Conservation (phyloP, 208 protist species). For the Leishmania amazonensis region DNA sequence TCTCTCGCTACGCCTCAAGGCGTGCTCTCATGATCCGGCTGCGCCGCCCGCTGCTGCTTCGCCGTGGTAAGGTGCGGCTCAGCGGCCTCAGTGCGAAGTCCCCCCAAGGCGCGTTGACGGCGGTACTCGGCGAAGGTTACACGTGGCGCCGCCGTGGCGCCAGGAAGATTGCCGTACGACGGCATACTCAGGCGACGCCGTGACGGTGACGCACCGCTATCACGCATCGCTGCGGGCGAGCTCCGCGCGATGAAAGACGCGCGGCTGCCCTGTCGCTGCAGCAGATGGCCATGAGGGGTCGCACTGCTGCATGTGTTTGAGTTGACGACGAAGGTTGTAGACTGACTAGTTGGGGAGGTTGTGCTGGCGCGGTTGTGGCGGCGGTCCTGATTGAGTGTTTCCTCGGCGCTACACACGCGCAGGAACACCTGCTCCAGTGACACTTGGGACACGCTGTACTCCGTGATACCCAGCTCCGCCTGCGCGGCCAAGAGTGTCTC, state of each 20-base stretch:
- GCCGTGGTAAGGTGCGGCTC: constrained; percentile 7
- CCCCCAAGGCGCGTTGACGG: constrained; percentile 26
- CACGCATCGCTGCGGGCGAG: not conserved
- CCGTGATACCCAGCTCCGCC: constrained; percentile 48
- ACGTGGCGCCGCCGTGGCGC: constrained; percentile 6
- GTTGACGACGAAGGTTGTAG: not conserved
- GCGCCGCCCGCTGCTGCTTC: constrained; percentile 11
- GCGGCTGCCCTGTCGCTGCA: not conserved
- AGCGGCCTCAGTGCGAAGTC: constrained; percentile 15
- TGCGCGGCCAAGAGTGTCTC: constrained; percentile 38
- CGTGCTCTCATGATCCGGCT: constrained; percentile 14
- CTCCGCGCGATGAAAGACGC: not conserved
- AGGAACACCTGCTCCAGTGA: constrained; percentile 80
- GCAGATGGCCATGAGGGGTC: not conserved
- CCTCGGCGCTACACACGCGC: constrained; percentile 41
- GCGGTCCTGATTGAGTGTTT: constrained; percentile 10
- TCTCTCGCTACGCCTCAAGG: not conserved
- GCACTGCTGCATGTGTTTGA: not conserved
- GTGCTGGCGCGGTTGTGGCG: constrained; percentile 2
- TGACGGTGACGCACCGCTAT: constrained; percentile 6
- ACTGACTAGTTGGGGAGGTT: not conserved
- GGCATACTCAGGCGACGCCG: constrained; percentile 16
- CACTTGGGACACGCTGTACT: constrained; percentile 77
- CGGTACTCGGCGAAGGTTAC: constrained; percentile 36
- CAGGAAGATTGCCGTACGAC: not conserved